Base-by-base conservation (phyloP, 257 asterid genomes). In the Forsythia suspensa region DNA sequence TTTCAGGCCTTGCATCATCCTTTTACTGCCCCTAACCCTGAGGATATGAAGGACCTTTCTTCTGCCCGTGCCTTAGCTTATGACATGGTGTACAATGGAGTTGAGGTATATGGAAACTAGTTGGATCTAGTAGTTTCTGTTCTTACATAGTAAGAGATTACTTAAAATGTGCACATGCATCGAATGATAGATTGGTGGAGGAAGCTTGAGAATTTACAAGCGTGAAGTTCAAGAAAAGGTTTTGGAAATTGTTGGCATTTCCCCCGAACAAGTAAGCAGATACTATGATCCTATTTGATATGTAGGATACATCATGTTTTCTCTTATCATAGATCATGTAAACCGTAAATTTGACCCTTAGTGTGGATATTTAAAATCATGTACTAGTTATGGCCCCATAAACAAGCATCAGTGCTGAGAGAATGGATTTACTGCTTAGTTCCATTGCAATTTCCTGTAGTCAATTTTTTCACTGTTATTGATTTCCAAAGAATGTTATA, bases 1-100 rank as follows among this genome's bases (percentile, higher is more conserved):
- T 83, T 36, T 75, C 82, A 96, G 99, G 98, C 99, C 72, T 87
- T 94, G 89, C 99, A 96, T 81, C 98, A 94, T 85, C 99, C 99
- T 74, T 96, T 96, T 87, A 94, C 98, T 2, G 98, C 99, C 65
- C 99, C 99, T 63, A 87, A 94, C 83, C 98, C 97, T 52, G 98
- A 92, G 84, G 99, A 96, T 83, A 87, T 92, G 89, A 61, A 84
- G 41, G 93, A 92, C 86, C 92, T 96, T 73, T 68, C 97, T 63
- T 90, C 96, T 85, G 98, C 99, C 43, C 97, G 97, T 63, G 99
- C 99, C 77, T 86, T 96, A 74, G 98, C 99, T 51, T 96, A 96
- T 88, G 99, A 94, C 86, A 88, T 96, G 97, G 99, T 96, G 88
- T 96, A 92, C 86, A 94, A 96, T 79, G 99, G 99, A 36, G 93